Evolutionary conservation across 768 basidiomycete species (phyloP), one percentile per base, ranked within the genome.

Genomic region (Asterophora lycoperdoides): DNA sequence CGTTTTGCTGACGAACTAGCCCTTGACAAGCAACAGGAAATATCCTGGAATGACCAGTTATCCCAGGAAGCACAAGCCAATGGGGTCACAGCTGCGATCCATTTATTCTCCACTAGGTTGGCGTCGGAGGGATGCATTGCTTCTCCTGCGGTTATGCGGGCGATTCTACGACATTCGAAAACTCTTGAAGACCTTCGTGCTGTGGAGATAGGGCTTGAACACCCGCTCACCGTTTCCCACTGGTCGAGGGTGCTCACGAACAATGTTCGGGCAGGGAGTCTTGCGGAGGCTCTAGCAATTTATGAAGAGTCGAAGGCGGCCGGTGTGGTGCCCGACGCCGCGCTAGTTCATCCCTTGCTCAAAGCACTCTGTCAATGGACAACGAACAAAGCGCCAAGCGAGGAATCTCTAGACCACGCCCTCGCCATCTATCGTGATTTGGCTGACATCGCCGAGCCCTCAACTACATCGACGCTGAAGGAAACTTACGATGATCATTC

Each of bases 181-280:
- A 57, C 59, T 23, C 58, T 74, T 9, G 52, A 68, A 6, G 75
- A 81, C 50, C 62, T 84, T 30, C 61, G 61, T 19, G 60, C 64
- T 20, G 68, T 73, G 48, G 72, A 79, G 48, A 54, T 65, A 23
- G 66, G 64, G 11, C 65, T 83, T 5, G 63, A 60, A 15, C 45
- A 79, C 42, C 60, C 61, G 38, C 72, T 76, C 17, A 66, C 67
- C 8, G 64, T 70, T 0, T 54, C 64, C 11, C 77, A 79, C 29
- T 87, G 84, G 76, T 71, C 77, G 4, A 64, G 75, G 45, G 59
- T 88, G 29, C 71, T 89, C 50, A 59, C 61, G 37, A 84, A 85
- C 54, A 68, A 68, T 35, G 59, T 77, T 41, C 70, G 68, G 10
- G 53, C 64, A 1, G 68, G 67, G 14, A 63, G 75, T 40, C 45